Conservation (phyloP, 176 grass and related monocot genomes). For the Urochloa ruziziensis region DNA sequence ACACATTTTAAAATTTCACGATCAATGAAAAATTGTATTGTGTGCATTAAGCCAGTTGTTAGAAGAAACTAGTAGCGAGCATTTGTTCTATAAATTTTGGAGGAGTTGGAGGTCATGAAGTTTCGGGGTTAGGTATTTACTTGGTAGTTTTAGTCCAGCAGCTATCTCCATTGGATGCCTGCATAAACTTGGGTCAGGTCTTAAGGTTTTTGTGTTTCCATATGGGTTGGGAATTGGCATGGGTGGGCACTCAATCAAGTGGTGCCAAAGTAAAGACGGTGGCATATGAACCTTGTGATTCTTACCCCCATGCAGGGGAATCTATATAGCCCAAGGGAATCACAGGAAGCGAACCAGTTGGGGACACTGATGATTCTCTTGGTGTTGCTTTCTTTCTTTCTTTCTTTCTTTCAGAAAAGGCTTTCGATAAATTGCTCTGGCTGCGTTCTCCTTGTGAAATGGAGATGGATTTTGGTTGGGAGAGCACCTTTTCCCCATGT, state of each 20-base stretch:
- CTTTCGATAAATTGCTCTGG: conserved; percentile 15
- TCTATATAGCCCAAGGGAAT: conserved; percentile 26
- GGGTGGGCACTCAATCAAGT: conserved; percentile 35
- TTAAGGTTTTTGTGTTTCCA: not conserved
- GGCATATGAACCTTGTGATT: conserved; percentile 37
- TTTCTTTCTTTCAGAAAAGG: conserved; percentile 9
- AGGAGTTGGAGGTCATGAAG: not conserved
- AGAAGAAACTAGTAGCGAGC: not conserved
- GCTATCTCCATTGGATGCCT: not conserved
- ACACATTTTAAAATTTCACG: not conserved
- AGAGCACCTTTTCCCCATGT: conserved; percentile 8
- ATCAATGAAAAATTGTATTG: not conserved
- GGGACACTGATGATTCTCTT: conserved; percentile 32
- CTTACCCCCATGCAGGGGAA: conserved; percentile 28
- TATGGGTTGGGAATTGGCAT: conserved; percentile 22
- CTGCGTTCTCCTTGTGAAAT: conserved; percentile 27
- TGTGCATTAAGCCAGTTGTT: not conserved
- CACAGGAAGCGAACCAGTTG: conserved; percentile 39
- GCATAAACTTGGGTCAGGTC: not conserved
- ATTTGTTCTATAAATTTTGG: not conserved
- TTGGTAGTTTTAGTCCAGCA: not conserved
- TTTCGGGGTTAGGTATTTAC: not conserved
- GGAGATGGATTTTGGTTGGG: conserved; percentile 30
- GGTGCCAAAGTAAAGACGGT: conserved; percentile 25
- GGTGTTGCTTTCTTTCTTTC: conserved; percentile 14